A percentile compares a stretch with the other conserved stretches of the same genome.
These are phyloP conservation scores for Durotheca rogersii DNA, from an alignment of 495 filamentous ascomycete genomes.

Conservation along the genomic window DNA sequence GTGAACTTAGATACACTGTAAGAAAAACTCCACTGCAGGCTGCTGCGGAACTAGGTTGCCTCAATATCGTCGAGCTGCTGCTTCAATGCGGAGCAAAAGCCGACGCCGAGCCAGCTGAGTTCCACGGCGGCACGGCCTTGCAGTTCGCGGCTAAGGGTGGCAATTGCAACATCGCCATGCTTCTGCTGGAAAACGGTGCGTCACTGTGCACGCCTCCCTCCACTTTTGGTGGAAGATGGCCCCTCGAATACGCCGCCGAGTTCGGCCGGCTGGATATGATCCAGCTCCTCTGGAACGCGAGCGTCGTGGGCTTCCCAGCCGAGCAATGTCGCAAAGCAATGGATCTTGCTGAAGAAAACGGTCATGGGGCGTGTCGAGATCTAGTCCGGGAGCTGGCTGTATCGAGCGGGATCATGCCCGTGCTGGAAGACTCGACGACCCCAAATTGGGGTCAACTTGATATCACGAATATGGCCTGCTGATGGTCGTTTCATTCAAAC, in stretches of 20 bases:
- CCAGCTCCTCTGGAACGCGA: slow-evolving; percentile 41
- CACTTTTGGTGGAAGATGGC: slow-evolving; percentile 37
- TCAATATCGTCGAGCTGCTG: slow-evolving; percentile 23
- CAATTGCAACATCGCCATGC: slow-evolving; percentile 23
- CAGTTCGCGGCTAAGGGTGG: slow-evolving; percentile 23
- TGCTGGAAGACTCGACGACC: slow-evolving; percentile 5
- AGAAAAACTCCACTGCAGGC: slow-evolving; percentile 33
- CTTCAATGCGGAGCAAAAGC: slow-evolving; percentile 12
- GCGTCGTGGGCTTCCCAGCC: slow-evolving; percentile 5
- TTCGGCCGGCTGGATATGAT: slow-evolving; percentile 49
- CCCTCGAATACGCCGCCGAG: slow-evolving; percentile 47
- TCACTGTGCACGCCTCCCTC: slow-evolving; percentile 19
- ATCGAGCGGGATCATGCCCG: slow-evolving; percentile 8
- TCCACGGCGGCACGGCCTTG: slow-evolving; percentile 27
- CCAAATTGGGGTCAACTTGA: too few species aligned
- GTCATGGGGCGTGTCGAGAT: slow-evolving; percentile 11
- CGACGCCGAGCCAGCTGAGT: slow-evolving; percentile 25
- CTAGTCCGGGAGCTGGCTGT: slow-evolving; percentile 13
- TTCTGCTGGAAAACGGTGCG: slow-evolving; percentile 29
- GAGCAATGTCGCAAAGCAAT: slow-evolving; percentile 23
- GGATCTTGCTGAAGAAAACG: slow-evolving; percentile 13
- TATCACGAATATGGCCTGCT: too few species aligned
- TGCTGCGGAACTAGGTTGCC: slow-evolving; percentile 31
- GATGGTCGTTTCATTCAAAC: too few species aligned
- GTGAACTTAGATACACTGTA: slow-evolving; percentile 6